Conservation (phyloP, 140 eudicot species). For the Bidens hawaiensis region DNA sequence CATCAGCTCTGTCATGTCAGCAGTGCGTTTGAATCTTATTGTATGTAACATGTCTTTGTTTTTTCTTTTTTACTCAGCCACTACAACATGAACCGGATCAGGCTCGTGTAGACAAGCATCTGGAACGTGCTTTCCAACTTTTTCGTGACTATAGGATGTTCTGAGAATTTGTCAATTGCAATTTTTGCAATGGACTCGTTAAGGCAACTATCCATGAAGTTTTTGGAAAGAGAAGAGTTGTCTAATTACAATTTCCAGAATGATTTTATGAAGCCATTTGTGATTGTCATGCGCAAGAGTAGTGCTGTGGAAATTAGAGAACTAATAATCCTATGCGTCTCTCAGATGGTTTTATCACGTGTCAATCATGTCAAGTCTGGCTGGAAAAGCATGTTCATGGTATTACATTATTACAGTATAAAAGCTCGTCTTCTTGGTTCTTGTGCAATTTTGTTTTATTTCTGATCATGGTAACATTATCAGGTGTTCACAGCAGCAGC, state of each 20-base stretch:
- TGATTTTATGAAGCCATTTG: slow-evolving; percentile 99
- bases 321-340: slow-evolving; percentile 87
- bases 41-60: neutral
- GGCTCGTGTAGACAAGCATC: slow-evolving; percentile 98
- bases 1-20: slow-evolving; percentile 1
- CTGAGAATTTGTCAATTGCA: slow-evolving; percentile 90
- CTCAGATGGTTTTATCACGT: slow-evolving; percentile 97
- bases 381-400: slow-evolving; percentile 99
- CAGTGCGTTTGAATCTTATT: no score
- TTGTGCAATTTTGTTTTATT: neutral
- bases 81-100: slow-evolving; percentile 88
- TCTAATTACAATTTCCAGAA: slow-evolving; percentile 97
- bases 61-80: slow-evolving; percentile 47
- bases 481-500: slow-evolving; percentile 99
- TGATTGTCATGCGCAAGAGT: slow-evolving; percentile 92
- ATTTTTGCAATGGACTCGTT: slow-evolving; percentile 99
- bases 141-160: slow-evolving; percentile 91
- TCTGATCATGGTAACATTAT: slow-evolving; percentile 8
- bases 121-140: slow-evolving; percentile 93
- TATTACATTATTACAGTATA: slow-evolving; percentile 41
- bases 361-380: slow-evolving; percentile 95
- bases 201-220: slow-evolving; percentile 95
- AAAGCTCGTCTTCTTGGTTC: neutral
- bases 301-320: slow-evolving; percentile 98
- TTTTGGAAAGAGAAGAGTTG: slow-evolving; percentile 97